Evolutionary conservation across 2,329 filamentous ascomycete genomes (phyloP), one percentile per base, ranked within the genome.

Genomic region (Ceratocystis albifundus): DNA sequence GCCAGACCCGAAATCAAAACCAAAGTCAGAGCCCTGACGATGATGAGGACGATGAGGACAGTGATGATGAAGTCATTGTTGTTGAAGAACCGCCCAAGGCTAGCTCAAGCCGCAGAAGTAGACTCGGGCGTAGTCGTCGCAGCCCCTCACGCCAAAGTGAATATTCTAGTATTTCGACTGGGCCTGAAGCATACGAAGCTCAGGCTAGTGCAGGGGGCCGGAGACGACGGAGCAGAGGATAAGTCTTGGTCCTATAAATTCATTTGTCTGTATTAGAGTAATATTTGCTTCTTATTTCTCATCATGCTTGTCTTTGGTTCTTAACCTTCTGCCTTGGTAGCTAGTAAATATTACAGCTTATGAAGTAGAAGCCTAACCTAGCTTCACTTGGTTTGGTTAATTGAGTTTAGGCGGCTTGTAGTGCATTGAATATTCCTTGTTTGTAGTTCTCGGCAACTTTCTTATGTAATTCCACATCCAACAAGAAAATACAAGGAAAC

Each of bases 81-180:
- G 44, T 61, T 15, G 44, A 67, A 12, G 66, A 65, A 28, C 28
- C 46, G 2, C n/a, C 66, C 17, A 22, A 61, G 20, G 44, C 4
- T 17, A 55, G 55, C 2, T 7, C 41, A 15, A 22, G 55, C 28
- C 44, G 30, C 15, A 28, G 12, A 30, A 61, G 46, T 20, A 45
- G 53, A 45, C 44, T 17, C 8, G 36, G 32, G 12, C 44, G 45
- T 10, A 66, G 61, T 15, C 59, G 50, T 15, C 36, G 61, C 28
- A 66, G 61, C 22, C 44, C 45, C 45, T 64, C 66, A 3, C 62
- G 64, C 22, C 62, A 65, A 36, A 67, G 62, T 7, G 66, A 66
- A 4, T 64, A 61, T 44, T 63, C 59, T 25, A 68, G 41, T n/a
- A 50, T 68, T 17, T 63, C 64, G 20, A 50, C 17, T 4, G 61